Evolutionary conservation across 2,329 filamentous ascomycete species (phyloP), one percentile per base, ranked within the genome.

Genomic region (Aaosphaeria arxii): DNA sequence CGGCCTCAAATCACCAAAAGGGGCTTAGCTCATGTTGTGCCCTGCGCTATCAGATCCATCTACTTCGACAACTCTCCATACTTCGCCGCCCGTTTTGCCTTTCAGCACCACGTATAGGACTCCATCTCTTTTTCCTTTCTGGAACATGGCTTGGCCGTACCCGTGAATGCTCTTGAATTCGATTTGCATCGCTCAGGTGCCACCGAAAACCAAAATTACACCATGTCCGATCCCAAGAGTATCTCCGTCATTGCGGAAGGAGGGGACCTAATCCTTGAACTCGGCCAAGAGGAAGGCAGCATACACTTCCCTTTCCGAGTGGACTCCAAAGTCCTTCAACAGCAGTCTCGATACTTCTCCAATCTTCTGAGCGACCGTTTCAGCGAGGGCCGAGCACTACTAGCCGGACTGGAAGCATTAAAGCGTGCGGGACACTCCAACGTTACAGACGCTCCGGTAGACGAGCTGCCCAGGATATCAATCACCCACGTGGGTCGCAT

Each of bases 401-500:
- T 75, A 7, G 72, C 74, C 3, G 71, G 74, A 5, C 77, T 87
- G 40, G 73, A 71, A 5, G 66, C 69, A 4, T 74, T 90, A 11
- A 68, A 71, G 3, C 58, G 76, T n/a, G 47, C 51, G 7, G 59
- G 57, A 28, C 74, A 78, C 44, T 58, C 79, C 29, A 73, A 72
- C 40, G 74, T 83, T 1, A 70, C 69, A 11, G 75, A 81, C 40
- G 75, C 78, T 2, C 74, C 76, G 7, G 57, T 71, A 6, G 55
- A 66, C 1, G 76, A 81, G 31, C 74, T 91, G n/a, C 87, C 87
- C 2, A 75, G 77, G 63, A 76, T 91, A 46, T 58, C 71, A 40
- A 85, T 91, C 58, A 72, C 77, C 2, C 84, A 90, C 58, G 81
- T 89, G 31, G 87, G 89, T 50, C 80, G 84, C 51, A 85, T 85